Conservation (phyloP, 2,329 filamentous ascomycete genomes). For the Apiospora malaysiana region DNA sequence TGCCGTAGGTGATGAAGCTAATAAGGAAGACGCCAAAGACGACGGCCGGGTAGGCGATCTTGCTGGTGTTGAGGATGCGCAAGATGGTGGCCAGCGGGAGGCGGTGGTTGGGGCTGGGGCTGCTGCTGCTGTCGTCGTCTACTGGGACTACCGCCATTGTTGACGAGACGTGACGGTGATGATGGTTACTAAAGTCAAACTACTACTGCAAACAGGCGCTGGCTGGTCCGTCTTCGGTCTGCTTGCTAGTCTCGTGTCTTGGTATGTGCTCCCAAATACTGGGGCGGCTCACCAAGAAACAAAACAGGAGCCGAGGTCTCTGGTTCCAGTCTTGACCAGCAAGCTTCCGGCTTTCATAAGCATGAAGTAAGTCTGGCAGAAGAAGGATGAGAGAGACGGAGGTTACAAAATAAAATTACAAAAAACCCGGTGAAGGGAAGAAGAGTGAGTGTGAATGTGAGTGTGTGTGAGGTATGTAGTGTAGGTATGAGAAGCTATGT, state of each 20-base stretch:
- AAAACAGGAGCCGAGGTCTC: neutral
- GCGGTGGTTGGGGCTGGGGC: neutral
- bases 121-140: neutral
- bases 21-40: constrained; percentile 19
- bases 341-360: constrained; percentile 6
- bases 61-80: constrained; percentile 9
- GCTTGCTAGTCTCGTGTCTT: neutral
- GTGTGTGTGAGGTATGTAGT: neutral
- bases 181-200: neutral
- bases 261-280: constrained; percentile 14
- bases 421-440: neutral
- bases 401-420: too few relatives aligned
- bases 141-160: neutral
- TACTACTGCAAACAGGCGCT: neutral
- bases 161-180: neutral
- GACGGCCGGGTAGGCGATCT: constrained; percentile 18
- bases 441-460: neutral
- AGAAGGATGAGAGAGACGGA: neutral
- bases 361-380: neutral
- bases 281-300: neutral
- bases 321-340: constrained; percentile 5
- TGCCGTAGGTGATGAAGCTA: constrained; percentile 12
- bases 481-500: neutral
- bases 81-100: constrained; percentile 11
- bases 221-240: neutral